A percentile compares a stretch with the other conserved stretches of the same genome.
Evolutionary conservation across 257 asterid genomes (phyloP).

Genomic region (Jacaranda copaia): DNA sequence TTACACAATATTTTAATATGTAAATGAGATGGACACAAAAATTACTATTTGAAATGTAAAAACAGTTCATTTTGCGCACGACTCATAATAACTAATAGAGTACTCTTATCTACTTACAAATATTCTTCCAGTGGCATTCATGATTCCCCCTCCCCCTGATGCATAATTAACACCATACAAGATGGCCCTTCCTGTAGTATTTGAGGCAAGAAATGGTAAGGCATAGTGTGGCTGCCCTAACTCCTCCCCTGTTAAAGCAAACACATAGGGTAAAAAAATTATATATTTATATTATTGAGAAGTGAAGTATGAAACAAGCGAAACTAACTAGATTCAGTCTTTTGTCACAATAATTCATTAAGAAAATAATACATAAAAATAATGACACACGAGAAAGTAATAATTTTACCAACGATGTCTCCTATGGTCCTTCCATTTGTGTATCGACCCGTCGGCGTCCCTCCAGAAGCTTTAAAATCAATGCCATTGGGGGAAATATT

Average conservation of each 20-base stretch:
- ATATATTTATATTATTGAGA: no score
- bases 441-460: constrained; percentile 70
- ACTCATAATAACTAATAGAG: no score
- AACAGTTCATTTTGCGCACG: background rate
- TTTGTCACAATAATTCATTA: no score
- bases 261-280: background rate
- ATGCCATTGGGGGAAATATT: constrained; percentile 67
- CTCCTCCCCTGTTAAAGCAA: constrained; percentile 53
- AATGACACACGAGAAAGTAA: background rate
- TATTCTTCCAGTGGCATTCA: constrained; percentile 72
- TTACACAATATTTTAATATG: no score
- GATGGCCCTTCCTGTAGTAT: constrained; percentile 59
- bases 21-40: no score
- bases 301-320: no score
- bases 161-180: constrained; percentile 74
- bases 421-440: constrained; percentile 81
- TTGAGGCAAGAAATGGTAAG: constrained; percentile 74
- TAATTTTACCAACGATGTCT: constrained; percentile 62
- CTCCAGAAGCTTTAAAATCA: constrained; percentile 70
- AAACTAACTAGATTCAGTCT: no score
- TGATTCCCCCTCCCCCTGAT: constrained; percentile 84
- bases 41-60: no score
- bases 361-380: background rate
- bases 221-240: constrained; percentile 69
- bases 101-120: constrained; percentile 51